Conservation (phyloP, 257 asterid species). For the Lithospermum erythrorhizon region DNA sequence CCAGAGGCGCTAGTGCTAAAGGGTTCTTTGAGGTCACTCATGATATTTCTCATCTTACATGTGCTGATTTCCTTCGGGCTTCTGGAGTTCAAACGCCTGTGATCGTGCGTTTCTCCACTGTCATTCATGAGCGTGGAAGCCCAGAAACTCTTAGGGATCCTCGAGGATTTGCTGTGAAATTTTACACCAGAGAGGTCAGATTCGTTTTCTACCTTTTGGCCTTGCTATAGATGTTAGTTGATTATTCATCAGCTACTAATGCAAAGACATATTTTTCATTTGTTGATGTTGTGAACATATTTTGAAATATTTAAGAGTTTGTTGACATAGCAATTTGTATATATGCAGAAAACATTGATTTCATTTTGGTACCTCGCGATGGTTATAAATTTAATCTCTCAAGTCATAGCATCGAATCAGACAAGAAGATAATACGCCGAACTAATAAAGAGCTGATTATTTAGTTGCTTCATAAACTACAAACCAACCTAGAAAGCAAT, state of each 20-base stretch:
- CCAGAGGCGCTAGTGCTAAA: background rate
- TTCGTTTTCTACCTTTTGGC: background rate
- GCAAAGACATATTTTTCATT: too few species aligned
- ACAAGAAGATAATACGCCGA: too few species aligned
- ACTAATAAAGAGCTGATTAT: too few species aligned
- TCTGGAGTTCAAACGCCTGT: constrained; percentile 96
- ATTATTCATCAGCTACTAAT: background rate
- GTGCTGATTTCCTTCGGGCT: constrained; percentile 80
- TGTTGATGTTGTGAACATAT: too few species aligned
- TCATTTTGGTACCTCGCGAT: too few species aligned
- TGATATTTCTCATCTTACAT: background rate
- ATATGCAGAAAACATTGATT: background rate
- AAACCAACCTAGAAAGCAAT: too few species aligned
- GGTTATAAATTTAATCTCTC: too few species aligned
- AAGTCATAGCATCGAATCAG: too few species aligned
- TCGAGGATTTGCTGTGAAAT: constrained; percentile 63
- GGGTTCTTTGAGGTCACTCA: background rate
- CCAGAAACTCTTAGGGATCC: constrained; percentile 96
- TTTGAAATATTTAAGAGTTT: background rate
- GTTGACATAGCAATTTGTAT: background rate
- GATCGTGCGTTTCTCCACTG: constrained; percentile 88
- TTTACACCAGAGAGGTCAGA: constrained; percentile 48
- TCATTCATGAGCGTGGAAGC: constrained; percentile 94
- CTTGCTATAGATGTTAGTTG: background rate
- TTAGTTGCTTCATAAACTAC: too few species aligned